A percentile compares a stretch with the other conserved stretches of the same genome.
Conservation (phyloP, 2,329 filamentous ascomycete species). For the Tolypocladium ophioglossoides region DNA sequence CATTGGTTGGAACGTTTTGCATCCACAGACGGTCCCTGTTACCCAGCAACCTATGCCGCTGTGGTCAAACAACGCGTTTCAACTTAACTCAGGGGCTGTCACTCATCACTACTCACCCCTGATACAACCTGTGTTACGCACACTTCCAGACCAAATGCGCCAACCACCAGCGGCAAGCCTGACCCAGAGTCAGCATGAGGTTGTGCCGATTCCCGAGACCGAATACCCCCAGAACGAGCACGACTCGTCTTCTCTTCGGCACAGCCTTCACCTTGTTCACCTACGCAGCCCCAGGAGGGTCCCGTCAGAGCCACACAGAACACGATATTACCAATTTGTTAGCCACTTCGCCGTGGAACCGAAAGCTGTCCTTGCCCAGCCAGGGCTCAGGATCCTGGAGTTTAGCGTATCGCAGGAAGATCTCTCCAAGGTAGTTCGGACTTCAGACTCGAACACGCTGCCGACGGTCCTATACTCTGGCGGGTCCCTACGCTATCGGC, state of each 20-base stretch:
- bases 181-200: not conserved
- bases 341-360: conserved; percentile 40
- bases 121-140: not conserved
- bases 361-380: conserved; percentile 21
- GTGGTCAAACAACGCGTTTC: not conserved
- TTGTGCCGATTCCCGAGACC: conserved; percentile 6
- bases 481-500: conserved; percentile 51
- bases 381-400: conserved; percentile 28
- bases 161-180: not conserved
- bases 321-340: conserved; percentile 47
- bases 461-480: conserved; percentile 30
- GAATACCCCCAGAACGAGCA: conserved; percentile 31
- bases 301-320: conserved; percentile 11
- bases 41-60: not conserved
- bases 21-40: not conserved
- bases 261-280: conserved; percentile 35
- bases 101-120: not conserved
- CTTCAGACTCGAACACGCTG: conserved; percentile 18
- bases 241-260: conserved; percentile 29
- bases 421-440: conserved; percentile 22
- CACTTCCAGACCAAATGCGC: not conserved
- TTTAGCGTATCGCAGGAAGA: conserved; percentile 34
- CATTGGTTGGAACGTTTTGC: not conserved
- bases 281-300: conserved; percentile 37
- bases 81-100: not conserved